Evolutionary conservation across 768 basidiomycete genomes (phyloP), one percentile per base, ranked within the genome.

Genomic region (Mycena venus): DNA sequence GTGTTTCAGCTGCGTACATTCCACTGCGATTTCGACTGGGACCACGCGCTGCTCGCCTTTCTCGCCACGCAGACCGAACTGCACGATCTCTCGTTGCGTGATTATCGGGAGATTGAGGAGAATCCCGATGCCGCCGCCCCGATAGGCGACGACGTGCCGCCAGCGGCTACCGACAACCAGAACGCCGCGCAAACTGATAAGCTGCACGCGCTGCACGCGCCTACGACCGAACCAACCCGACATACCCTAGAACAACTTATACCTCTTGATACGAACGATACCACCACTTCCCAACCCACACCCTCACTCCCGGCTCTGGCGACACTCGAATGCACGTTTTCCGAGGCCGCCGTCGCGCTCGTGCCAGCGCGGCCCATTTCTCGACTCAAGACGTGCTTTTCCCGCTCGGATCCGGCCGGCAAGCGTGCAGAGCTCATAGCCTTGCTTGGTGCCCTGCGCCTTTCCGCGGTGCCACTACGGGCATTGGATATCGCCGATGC

Each of bases 11-110:
- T 94, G n/a, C 87, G 83, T 38, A 86, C 84, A 21, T 91, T 94
- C 72, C 90, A 91, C 75, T 92, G 91, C 78, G 93, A 93, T 79
- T 85, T 94, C 51, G 86, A 88, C 72, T 94, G 93, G 93, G 91
- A 93, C 77, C 70, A 74, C 19, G 78, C 87, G 72, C 89, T 94
- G 36, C 83, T 89, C 51, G 79, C 84, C 23, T 92, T 92, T 77
- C 84, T 92, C 7, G 85, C 86, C 61, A 79, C 82, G 0, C 91
- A 92, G 77, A 72, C 61, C 23, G 82, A 83, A 34, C 85, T 92
- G 32, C 78, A 85, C 71, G 90, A 91, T 73, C 84, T 92, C 29
- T 88, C 84, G 70, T 84, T 90, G 38, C 76, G 85, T 64, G 89
- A 90, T 78, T 89, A 86, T 77, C 82, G 84, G 68, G 84, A 85